Percentiles rank a stretch among this genome's conserved stretches.
Evolutionary conservation across 2,329 filamentous ascomycete genomes (phyloP).

Genomic region (Fusarium robinianum): DNA sequence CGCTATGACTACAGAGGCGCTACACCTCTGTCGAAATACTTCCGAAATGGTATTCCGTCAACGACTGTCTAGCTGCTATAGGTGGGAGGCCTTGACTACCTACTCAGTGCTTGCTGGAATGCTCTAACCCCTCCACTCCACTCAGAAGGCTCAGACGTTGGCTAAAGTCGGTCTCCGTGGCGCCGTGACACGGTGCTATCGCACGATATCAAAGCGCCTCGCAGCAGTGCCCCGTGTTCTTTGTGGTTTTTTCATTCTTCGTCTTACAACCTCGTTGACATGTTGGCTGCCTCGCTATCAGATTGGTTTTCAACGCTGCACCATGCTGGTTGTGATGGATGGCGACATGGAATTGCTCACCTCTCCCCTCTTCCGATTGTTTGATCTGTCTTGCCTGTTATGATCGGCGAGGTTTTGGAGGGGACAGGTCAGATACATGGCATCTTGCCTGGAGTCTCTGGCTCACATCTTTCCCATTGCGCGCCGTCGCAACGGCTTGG

Average conservation of each 20-base stretch:
- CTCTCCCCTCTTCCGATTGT: neutral
- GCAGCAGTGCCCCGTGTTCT: slow-evolving; percentile 14
- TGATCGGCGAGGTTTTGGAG: neutral
- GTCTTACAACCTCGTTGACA: slow-evolving; percentile 5
- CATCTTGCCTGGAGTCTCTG: slow-evolving; percentile 9
- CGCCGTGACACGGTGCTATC: slow-evolving; percentile 20
- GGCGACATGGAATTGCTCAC: neutral
- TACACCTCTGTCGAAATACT: slow-evolving; percentile 11
- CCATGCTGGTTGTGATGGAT: no score
- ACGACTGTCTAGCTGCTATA: slow-evolving; percentile 4
- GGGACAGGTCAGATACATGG: slow-evolving; percentile 7
- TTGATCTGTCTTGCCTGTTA: neutral
- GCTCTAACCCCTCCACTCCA: slow-evolving; percentile 23
- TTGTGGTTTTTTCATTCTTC: slow-evolving; percentile 12
- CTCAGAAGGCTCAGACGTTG: slow-evolving; percentile 13
- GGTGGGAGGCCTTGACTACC: no score
- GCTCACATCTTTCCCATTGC: slow-evolving; percentile 15
- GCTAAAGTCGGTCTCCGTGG: slow-evolving; percentile 12
- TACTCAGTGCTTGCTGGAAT: slow-evolving; percentile 2
- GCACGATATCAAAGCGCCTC: slow-evolving; percentile 19
- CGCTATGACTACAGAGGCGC: neutral
- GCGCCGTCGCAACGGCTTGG: slow-evolving; percentile 21
- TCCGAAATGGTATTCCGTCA: slow-evolving; percentile 12
- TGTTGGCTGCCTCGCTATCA: no score
- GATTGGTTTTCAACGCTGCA: no score